A percentile compares a stretch with the other conserved stretches of the same genome.
Evolutionary conservation across 495 filamentous ascomycete genomes (phyloP).

Genomic region (Pseudoneurospora amorphoporcata): DNA sequence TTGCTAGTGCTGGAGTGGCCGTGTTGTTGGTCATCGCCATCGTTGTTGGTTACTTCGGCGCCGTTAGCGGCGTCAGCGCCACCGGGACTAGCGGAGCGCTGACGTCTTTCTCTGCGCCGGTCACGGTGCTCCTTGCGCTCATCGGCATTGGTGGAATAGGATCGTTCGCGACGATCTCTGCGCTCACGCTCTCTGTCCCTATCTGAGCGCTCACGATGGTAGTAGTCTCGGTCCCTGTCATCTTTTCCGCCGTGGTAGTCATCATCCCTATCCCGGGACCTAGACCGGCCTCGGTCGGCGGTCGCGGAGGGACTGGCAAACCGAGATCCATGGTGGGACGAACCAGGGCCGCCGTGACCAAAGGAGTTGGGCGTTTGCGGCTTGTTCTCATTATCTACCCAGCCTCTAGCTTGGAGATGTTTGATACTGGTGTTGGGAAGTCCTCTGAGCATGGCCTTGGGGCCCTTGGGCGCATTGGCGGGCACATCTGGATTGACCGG

Average conservation of each 20-base stretch:
- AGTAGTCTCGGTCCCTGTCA: slow-evolving; percentile 16
- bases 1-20: slow-evolving; percentile 29
- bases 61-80: slow-evolving; percentile 33
- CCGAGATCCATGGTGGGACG: neutral
- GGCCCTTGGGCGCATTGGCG: slow-evolving; percentile 72
- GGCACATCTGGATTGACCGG: slow-evolving; percentile 34
- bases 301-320: neutral
- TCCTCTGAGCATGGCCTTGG: slow-evolving; percentile 86
- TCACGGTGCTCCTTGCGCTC: slow-evolving; percentile 37
- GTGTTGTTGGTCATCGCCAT: slow-evolving; percentile 38
- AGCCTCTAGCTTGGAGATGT: slow-evolving; percentile 39
- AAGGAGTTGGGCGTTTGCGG: slow-evolving; percentile 20
- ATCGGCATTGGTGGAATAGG: slow-evolving; percentile 12
- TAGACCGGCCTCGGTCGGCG: slow-evolving; percentile 3
- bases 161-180: slow-evolving; percentile 9
- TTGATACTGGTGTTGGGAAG: slow-evolving; percentile 62
- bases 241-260: slow-evolving; percentile 11
- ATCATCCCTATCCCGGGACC: slow-evolving; percentile 11
- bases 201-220: slow-evolving; percentile 18
- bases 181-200: slow-evolving; percentile 20
- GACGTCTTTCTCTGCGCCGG: neutral
- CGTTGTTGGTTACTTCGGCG: slow-evolving; percentile 47
- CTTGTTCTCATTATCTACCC: slow-evolving; percentile 30
- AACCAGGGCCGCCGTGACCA: neutral
- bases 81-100: neutral